Evolutionary conservation across 352 stramenopile genomes (phyloP).

Genomic region (Phytophthora pistaciae): DNA sequence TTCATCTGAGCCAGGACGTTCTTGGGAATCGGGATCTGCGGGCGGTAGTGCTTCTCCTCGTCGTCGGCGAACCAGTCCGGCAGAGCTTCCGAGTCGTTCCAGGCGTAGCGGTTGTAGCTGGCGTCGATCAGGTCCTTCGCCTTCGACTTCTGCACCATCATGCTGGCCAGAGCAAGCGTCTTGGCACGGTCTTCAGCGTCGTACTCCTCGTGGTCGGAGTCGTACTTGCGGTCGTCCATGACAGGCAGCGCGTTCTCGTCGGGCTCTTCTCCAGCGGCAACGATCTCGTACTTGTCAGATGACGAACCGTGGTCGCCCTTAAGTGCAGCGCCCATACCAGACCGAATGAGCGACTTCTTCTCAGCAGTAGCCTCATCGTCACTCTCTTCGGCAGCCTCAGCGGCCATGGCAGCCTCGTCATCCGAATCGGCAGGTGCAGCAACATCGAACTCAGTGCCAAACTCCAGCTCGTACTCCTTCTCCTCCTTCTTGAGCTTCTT

Average conservation of each 20-base stretch:
- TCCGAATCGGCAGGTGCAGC: slow-evolving; percentile 54
- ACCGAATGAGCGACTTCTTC: slow-evolving; percentile 88
- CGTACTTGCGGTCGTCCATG: slow-evolving; percentile 94
- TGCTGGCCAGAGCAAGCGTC: slow-evolving; percentile 97
- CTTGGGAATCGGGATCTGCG: slow-evolving; percentile 97
- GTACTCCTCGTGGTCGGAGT: slow-evolving; percentile 98
- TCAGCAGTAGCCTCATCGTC: slow-evolving; percentile 69
- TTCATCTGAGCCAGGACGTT: slow-evolving; percentile 99
- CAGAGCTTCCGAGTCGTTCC: slow-evolving; percentile 97
- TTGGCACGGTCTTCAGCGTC: slow-evolving; percentile 97
- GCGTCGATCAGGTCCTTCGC: slow-evolving; percentile 98
- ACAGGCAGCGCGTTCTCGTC: slow-evolving; percentile 61
- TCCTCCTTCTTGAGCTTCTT: slow-evolving; percentile 90
- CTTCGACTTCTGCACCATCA: slow-evolving; percentile 98
- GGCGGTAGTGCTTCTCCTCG: slow-evolving; percentile 97
- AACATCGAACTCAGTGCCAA: slow-evolving; percentile 75
- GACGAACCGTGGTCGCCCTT: slow-evolving; percentile 27
- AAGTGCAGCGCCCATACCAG: slow-evolving; percentile 81
- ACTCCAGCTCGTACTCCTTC: slow-evolving; percentile 86
- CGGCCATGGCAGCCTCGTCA: slow-evolving; percentile 50
- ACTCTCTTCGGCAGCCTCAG: slow-evolving; percentile 48
- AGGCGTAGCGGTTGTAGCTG: slow-evolving; percentile 99
- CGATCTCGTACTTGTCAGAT: slow-evolving; percentile 54
- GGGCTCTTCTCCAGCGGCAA: slow-evolving; percentile 53
- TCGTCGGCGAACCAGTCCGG: slow-evolving; percentile 99